Evolutionary conservation across 148 eudicot species (phyloP), one percentile per base, ranked within the genome.

Genomic region (Spergularia marina): DNA sequence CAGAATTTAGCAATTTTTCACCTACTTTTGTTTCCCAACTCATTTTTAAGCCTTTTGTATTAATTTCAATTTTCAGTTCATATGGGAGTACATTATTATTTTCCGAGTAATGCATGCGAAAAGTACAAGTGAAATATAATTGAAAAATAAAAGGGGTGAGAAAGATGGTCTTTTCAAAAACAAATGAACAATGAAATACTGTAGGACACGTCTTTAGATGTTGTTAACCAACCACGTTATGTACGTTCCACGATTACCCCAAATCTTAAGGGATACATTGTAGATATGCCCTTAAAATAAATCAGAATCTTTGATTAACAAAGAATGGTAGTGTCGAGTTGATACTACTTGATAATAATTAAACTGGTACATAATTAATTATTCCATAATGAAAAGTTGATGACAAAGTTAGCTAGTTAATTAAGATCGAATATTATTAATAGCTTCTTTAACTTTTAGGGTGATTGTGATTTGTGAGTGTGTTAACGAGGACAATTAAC

Each of bases 261-360:
- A 70, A 44, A 34, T 70, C 23, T 70, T 70, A 70, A 70, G 73
- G 62, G 61, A 70, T 70, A 25, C 25, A 44, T 70, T 60, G 55
- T 70, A 70, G 73, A 53, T 70, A 25, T 70, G 73, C 14, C 23
- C 73, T 70, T 25, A 20, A 30, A 30, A 1, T 30, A 30, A 44
- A 41, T 53, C 55, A 70, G 61, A 70, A 70, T 70, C 73, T 70
- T 70, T 30, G 62, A 60, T 53, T 70, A 53, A 60, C 55, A 70
- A 70, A 70, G 62, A 16, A 44, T 54, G 60, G 47, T 60, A 53
- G 47, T 44, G 8, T 44, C 60, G 53, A 54, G 49, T 53, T n/a
- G 62, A 70, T 70, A 44, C 61, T 30, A 68, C 21, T 12, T 65
- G 12, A 30, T 30, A 30, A 30, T 30, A 30, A 2, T 30, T 30